These are phyloP conservation scores for Emydomyces testavorans DNA, from an alignment of 2,329 filamentous ascomycete species.

Conservation along the genomic window DNA sequence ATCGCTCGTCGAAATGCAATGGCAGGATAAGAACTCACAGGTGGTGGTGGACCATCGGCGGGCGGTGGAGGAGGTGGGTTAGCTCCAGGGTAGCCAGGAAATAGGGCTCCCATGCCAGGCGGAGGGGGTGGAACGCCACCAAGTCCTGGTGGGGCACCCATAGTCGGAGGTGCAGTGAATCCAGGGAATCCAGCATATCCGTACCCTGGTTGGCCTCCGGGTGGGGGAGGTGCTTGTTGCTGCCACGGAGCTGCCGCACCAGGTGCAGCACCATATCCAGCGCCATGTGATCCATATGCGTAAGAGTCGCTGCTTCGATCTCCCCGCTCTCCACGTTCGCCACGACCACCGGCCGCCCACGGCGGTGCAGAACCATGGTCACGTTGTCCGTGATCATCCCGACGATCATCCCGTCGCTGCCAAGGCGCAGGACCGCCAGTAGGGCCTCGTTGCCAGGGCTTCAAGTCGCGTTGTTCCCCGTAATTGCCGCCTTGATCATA, in stretches of 20 bases:
- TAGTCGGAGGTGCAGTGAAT: slow-evolving; percentile 35
- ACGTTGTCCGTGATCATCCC: slow-evolving; percentile 33
- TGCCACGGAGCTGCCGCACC: slow-evolving; percentile 51
- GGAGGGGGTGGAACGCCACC: slow-evolving; percentile 48
- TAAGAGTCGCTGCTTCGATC: slow-evolving; percentile 32
- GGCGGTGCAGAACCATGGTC: slow-evolving; percentile 21
- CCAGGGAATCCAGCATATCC: slow-evolving; percentile 46
- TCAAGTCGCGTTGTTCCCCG: slow-evolving; percentile 45
- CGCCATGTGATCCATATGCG: slow-evolving; percentile 21
- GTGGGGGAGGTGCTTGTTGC: slow-evolving; percentile 39
- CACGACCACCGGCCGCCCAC: slow-evolving; percentile 25
- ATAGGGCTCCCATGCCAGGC: slow-evolving; percentile 34
- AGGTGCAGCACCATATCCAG: slow-evolving; percentile 20
- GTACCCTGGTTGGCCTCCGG: slow-evolving; percentile 37
- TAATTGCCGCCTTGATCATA: slow-evolving; percentile 42
- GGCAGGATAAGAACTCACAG: slow-evolving; percentile 22
- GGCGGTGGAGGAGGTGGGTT: slow-evolving; percentile 32
- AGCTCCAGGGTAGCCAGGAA: slow-evolving; percentile 26
- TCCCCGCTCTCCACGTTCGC: slow-evolving; percentile 24
- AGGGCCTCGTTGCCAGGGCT: slow-evolving; percentile 81
- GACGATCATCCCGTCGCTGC: slow-evolving; percentile 49
- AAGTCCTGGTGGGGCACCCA: slow-evolving; percentile 48
- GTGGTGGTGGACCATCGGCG: slow-evolving; percentile 34
- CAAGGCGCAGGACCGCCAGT: slow-evolving; percentile 71
- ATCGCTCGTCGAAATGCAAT: not conserved